A percentile compares a stretch with the other conserved stretches of the same genome.
phyloP scores from a whole-genome alignment of 1,284 basidiomycete species.

The Nidula niveotomentosa region DNA sequence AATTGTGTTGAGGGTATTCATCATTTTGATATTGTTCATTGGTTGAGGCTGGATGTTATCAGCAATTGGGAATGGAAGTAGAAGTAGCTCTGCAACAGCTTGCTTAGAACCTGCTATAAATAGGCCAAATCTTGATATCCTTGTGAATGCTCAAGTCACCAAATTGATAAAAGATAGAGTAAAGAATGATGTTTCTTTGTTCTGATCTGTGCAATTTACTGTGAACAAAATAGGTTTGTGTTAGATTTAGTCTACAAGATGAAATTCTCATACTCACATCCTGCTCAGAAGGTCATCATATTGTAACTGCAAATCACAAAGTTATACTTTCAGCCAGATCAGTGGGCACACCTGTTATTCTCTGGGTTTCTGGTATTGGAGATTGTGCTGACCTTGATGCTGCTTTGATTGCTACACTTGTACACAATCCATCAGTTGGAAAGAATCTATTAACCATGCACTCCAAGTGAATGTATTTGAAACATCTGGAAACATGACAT shows the following conservation, averaged over 20 bases:
- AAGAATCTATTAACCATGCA: slow-evolving; percentile 20
- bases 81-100: slow-evolving; percentile 26
- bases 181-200: not conserved
- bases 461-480: slow-evolving; percentile 6
- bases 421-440: slow-evolving; percentile 19
- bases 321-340: slow-evolving; percentile 21
- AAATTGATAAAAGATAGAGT: slow-evolving; percentile 19
- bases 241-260: not conserved
- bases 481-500: slow-evolving; percentile 8
- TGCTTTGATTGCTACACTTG: slow-evolving; percentile 12
- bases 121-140: slow-evolving; percentile 33
- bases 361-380: slow-evolving; percentile 22
- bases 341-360: slow-evolving; percentile 19
- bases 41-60: slow-evolving; percentile 25
- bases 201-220: slow-evolving; percentile 18
- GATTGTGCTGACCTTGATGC: slow-evolving; percentile 8
- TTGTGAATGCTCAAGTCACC: slow-evolving; percentile 33
- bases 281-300: not conserved
- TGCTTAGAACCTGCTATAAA: slow-evolving; percentile 27
- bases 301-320: slow-evolving; percentile 16
- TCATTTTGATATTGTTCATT: not conserved
- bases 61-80: slow-evolving; percentile 18
- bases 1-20: not conserved
- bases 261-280: not conserved
- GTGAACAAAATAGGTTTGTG: slow-evolving; percentile 9